Percentiles rank a stretch among this genome's conserved stretches.
Conservation (phyloP, 805 yeast genomes). For the Candida coleopterorum region DNA sequence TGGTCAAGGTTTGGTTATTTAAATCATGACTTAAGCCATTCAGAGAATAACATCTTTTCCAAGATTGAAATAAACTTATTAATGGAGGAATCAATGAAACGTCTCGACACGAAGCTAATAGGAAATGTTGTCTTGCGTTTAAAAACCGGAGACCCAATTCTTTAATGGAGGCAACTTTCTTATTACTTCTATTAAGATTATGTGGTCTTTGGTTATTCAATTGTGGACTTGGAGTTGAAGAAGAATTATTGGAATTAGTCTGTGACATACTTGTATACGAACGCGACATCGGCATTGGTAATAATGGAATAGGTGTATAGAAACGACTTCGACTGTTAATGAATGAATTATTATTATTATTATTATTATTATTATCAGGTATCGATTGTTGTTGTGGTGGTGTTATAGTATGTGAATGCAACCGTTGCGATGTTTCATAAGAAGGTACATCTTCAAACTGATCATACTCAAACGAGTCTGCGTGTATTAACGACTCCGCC, state of each 20-base stretch:
- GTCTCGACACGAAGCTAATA: conserved; percentile 74
- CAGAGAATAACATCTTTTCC: conserved; percentile 20
- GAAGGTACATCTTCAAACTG: conserved; percentile 37
- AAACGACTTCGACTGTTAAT: not conserved
- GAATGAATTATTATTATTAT: not conserved
- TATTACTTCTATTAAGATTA: conserved; percentile 2
- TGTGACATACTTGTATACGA: conserved; percentile 3
- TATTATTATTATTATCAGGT: not conserved
- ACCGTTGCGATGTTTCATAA: conserved; percentile 36
- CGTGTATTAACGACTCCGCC: not conserved
- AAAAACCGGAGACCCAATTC: conserved; percentile 64
- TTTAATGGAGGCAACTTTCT: conserved; percentile 32
- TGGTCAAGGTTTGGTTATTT: conserved; percentile 25
- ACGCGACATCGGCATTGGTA: conserved; percentile 3
- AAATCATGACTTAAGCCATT: conserved; percentile 15
- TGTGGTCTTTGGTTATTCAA: not conserved
- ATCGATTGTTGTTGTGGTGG: not conserved
- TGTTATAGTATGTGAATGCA: conserved; percentile 11
- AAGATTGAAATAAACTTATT: conserved; percentile 46
- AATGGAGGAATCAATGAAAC: conserved; percentile 68
- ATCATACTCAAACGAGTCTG: conserved; percentile 14
- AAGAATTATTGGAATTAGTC: conserved; percentile 4
- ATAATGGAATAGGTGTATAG: conserved; percentile 9
- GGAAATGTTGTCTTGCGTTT: conserved; percentile 70
- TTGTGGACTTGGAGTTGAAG: conserved; percentile 5